Conservation (phyloP, 2,329 filamentous ascomycete species). For the Thielaviopsis ethacetica region DNA sequence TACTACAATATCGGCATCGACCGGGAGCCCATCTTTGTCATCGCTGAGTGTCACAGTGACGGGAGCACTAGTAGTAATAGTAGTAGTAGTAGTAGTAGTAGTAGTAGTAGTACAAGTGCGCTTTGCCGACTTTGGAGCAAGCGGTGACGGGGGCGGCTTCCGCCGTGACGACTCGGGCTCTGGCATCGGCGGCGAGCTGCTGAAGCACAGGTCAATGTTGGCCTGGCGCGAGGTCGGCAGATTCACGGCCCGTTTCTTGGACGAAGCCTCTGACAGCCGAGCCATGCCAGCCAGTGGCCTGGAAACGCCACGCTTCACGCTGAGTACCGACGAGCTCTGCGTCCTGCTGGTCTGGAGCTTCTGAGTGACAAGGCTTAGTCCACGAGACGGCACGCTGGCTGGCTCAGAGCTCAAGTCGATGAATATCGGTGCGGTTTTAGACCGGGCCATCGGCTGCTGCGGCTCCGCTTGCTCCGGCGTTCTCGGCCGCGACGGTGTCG, state of each 20-base stretch:
- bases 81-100: background rate
- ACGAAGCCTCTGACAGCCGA: background rate
- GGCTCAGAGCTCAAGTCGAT: constrained; percentile 4
- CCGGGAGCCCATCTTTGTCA: background rate
- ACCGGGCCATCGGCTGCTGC: background rate
- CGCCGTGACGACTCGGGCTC: background rate
- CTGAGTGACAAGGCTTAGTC: background rate
- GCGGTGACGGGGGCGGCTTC: background rate
- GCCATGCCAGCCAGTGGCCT: background rate
- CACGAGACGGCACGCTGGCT: background rate
- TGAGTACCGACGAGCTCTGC: background rate
- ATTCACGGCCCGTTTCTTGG: constrained; percentile 1
- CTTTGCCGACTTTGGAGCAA: background rate
- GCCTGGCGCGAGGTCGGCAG: constrained; percentile 1
- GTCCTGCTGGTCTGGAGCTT: background rate
- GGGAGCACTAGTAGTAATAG: too few relatives aligned
- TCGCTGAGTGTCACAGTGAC: background rate
- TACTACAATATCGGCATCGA: background rate
- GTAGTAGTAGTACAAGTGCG: background rate
- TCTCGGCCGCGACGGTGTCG: background rate
- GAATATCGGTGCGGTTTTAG: background rate
- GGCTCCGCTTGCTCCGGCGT: background rate
- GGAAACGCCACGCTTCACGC: background rate
- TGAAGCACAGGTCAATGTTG: constrained; percentile 7
- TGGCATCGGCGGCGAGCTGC: constrained; percentile 3